These are phyloP conservation scores for Pseudogymnoascus pannorum DNA, from an alignment of 2,329 filamentous ascomycete species.

Conservation along the genomic window DNA sequence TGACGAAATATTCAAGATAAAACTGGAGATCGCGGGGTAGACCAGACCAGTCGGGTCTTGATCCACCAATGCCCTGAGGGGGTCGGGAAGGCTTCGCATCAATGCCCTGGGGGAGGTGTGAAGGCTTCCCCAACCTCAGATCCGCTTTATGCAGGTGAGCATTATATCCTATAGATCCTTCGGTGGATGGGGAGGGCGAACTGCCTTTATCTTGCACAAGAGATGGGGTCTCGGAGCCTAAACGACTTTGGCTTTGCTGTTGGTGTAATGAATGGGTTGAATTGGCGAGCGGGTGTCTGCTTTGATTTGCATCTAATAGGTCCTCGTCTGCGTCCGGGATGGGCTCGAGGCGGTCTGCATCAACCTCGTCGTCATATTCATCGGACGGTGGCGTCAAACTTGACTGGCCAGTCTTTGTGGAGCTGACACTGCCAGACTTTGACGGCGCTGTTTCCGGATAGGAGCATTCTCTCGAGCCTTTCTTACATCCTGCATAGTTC, in stretches of 20 bases:
- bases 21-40: slow-evolving; percentile 65
- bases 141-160: slow-evolving; percentile 16
- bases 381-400: slow-evolving; percentile 46
- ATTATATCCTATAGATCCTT: slow-evolving; percentile 26
- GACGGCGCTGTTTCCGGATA: slow-evolving; percentile 65
- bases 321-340: slow-evolving; percentile 49
- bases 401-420: slow-evolving; percentile 21
- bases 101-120: slow-evolving; percentile 23
- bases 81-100: slow-evolving; percentile 24
- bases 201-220: slow-evolving; percentile 43
- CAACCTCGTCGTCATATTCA: slow-evolving; percentile 42
- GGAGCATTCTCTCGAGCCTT: slow-evolving; percentile 82
- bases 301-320: slow-evolving; percentile 15
- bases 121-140: slow-evolving; percentile 16
- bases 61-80: slow-evolving; percentile 14
- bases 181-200: slow-evolving; percentile 46
- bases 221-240: slow-evolving; percentile 48
- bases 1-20: slow-evolving; percentile 70
- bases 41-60: slow-evolving; percentile 43
- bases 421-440: slow-evolving; percentile 19
- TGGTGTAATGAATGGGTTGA: slow-evolving; percentile 32
- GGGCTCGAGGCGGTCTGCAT: slow-evolving; percentile 41
- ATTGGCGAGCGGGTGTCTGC: slow-evolving; percentile 15
- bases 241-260: slow-evolving; percentile 33
- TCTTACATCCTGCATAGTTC: slow-evolving; percentile 63